Conservation (phyloP, 768 basidiomycete genomes). For the Collybia mongolica region DNA sequence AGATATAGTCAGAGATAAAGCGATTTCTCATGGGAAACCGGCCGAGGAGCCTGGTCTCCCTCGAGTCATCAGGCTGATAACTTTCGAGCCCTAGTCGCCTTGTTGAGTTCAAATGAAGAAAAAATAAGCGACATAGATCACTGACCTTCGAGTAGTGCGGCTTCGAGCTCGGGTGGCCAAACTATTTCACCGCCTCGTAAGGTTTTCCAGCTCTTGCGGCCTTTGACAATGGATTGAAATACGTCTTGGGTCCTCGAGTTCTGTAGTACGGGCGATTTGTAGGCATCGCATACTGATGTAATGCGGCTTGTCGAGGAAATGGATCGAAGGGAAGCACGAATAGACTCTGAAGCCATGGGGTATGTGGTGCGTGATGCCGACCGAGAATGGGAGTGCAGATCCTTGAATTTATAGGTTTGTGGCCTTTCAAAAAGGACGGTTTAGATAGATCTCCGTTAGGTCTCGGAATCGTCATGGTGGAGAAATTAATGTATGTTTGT, state of each 20-base stretch:
- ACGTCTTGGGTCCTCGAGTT: constrained; percentile 51
- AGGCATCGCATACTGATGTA: constrained; percentile 12
- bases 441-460: constrained; percentile 23
- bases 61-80: constrained; percentile 70
- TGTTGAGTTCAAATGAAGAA: constrained; percentile 6
- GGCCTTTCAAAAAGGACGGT: constrained; percentile 20
- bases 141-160: constrained; percentile 71
- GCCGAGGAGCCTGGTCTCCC: constrained; percentile 71
- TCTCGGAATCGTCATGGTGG: constrained; percentile 18
- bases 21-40: constrained; percentile 79
- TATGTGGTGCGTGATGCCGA: constrained; percentile 11
- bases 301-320: constrained; percentile 11
- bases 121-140: not conserved
- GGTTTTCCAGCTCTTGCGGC: constrained; percentile 77
- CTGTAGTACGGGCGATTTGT: constrained; percentile 25
- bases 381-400: constrained; percentile 18
- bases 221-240: constrained; percentile 63
- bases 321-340: constrained; percentile 8
- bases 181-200: constrained; percentile 71
- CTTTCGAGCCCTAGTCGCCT: constrained; percentile 56
- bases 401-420: constrained; percentile 30
- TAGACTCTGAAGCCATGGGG: constrained; percentile 16
- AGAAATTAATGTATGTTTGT: constrained; percentile 18
- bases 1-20: constrained; percentile 80
- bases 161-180: constrained; percentile 80